phyloP scores from a whole-genome alignment of 2,329 filamentous ascomycete genomes.

The Didymella keratinophila region DNA sequence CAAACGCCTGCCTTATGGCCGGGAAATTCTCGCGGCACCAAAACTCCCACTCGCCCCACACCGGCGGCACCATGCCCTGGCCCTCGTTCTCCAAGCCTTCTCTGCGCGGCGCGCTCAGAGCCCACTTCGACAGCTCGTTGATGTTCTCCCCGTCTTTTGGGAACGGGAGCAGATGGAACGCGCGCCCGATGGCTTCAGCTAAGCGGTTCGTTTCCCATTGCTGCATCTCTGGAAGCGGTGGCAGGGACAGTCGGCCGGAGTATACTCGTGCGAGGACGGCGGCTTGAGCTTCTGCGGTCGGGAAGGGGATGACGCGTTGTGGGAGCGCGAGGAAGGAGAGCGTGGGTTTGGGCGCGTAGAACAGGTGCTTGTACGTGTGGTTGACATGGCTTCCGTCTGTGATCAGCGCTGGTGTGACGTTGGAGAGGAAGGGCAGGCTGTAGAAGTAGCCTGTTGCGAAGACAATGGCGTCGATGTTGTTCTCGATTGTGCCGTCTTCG shows the following conservation, averaged over 20 bases:
- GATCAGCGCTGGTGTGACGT: constrained; percentile 66
- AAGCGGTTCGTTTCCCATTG: constrained; percentile 66
- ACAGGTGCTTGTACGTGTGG: constrained; percentile 79
- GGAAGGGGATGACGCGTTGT: constrained; percentile 88
- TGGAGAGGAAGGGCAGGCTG: constrained; percentile 74
- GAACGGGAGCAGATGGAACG: constrained; percentile 64
- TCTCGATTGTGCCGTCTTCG: constrained; percentile 69
- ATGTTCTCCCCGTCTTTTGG: constrained; percentile 74
- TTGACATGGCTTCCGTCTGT: constrained; percentile 74
- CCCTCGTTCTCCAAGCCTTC: constrained; percentile 54
- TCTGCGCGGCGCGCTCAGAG: constrained; percentile 53
- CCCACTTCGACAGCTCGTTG: constrained; percentile 72
- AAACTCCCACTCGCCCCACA: constrained; percentile 74
- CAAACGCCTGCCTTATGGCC: constrained; percentile 76
- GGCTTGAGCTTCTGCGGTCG: constrained; percentile 78
- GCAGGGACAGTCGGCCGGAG: constrained; percentile 73
- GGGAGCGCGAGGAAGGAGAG: constrained; percentile 79
- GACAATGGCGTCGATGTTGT: constrained; percentile 75
- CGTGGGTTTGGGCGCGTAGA: constrained; percentile 78
- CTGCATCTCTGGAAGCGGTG: constrained; percentile 68
- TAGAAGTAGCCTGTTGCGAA: constrained; percentile 94
- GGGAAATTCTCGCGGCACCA: constrained; percentile 76
- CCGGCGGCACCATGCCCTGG: constrained; percentile 71
- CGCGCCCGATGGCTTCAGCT: constrained; percentile 56
- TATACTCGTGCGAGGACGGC: constrained; percentile 80